Base-by-base conservation (phyloP, 441 rosid species). In the Sinapis alba region DNA sequence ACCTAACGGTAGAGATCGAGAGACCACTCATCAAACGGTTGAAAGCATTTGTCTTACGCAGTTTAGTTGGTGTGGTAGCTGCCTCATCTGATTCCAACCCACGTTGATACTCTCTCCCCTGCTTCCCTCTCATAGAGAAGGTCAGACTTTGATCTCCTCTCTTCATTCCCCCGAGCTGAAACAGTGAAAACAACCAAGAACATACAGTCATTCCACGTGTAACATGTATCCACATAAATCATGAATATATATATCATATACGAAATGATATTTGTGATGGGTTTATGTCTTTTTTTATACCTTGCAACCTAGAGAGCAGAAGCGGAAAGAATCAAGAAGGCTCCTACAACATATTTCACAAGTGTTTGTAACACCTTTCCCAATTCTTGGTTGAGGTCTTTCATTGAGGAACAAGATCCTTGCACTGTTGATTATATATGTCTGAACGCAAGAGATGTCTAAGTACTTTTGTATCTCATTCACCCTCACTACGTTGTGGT, bases 261-360 rank as follows among this genome's bases (percentile, higher is more conserved):
- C 5, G 4, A n/a, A 66, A 21, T 68, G 45, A 51, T 36, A 75
- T 68, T 30, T 41, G 28, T 59, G 23, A 20, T 21, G 38, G 45
- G 53, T 73, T 38, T 51, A 36, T 1, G 5, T 12, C 4, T 15
- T 6, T 53, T 38, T 1, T 9, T 5, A 18, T n/a, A 92, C 97
- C 97, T 93, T 93, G 83, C 98, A 93, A 21, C 97, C 95, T 24
- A 93, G 92, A 74, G 97, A 93, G 30, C 97, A 93, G 90, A 93
- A 93, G 45, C 97, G 83, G 83, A 90, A 93, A 74, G 97, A 88
- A 80, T 93, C 97, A 26, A 89, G 94, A 10, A 93, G 95, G 74
- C 98, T 90, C 58, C 98, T 71, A 45, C 86, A 81, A 57, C 97
- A 93, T 57, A 90, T 85, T 77, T 88, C 90, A 34, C 98, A 92